Evolutionary conservation across 768 basidiomycete genomes (phyloP), one percentile per base, ranked within the genome.

Genomic region (Rhizopogon vesiculosus): DNA sequence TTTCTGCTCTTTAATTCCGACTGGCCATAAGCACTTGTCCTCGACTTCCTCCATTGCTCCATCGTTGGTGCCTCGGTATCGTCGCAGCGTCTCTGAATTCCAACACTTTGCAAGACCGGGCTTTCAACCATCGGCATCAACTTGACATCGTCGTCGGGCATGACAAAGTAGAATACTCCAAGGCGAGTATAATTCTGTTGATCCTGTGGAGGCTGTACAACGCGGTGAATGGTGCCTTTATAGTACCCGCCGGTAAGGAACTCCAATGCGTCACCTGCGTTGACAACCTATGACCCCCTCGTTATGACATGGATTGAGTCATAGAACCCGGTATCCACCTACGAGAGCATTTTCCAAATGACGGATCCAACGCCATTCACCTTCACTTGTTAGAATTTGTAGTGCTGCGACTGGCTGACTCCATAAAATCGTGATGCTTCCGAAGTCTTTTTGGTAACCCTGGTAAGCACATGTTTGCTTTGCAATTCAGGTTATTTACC

Each of bases 171-270:
- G 63, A 85, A 84, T 3, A 78, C 72, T 0, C 84, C 83, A 1
- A 85, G 71, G 8, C 84, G 79, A 15, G 78, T 71, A 57, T 74
- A 68, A 31, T 63, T 65, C 31, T 69, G 77, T 59, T 86, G 84
- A 56, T 84, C 82, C 0, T 63, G 60, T 9, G 83, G 84, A 2
- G 83, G 85, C 59, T 80, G 80, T 3, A 83, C 72, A 16, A 86
- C 83, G 13, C 83, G 78, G 60, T 86, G 84, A 49, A 84, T 78
- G 1, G 84, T 85, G 12, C 77, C 79, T 33, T 73, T 76, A 66
- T 85, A 85, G 59, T 72, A 84, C 1, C 83, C 83, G 1, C 84
- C 83, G 1, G 81, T 82, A 19, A 86, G 72, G 61, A 85, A 82
- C 51, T 85, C 78, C 58, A 87, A 63, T 0, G 77, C 76, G 56